phyloP scores from a whole-genome alignment of 2,329 filamentous ascomycete species.

The Diaporthe nobilis region DNA sequence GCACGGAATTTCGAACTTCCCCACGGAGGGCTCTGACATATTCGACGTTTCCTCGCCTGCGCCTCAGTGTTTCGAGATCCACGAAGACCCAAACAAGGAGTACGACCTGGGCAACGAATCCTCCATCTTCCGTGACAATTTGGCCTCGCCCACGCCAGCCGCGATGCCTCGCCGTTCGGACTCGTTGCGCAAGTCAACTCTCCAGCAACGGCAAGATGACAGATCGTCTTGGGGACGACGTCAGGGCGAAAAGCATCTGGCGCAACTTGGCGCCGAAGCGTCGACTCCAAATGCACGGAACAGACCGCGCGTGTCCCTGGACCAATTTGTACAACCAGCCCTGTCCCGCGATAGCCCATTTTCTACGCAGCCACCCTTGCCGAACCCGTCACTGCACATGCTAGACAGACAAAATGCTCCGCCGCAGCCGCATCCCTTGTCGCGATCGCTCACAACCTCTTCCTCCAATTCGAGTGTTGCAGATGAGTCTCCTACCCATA shows the following conservation, averaged over 20 bases:
- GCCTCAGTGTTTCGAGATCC: slow-evolving; percentile 63
- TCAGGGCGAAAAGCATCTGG: slow-evolving; percentile 69
- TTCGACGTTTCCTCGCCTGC: slow-evolving; percentile 73
- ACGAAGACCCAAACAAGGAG: slow-evolving; percentile 60
- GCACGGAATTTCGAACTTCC: slow-evolving; percentile 78
- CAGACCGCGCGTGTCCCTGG: slow-evolving; percentile 82
- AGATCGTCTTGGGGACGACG: slow-evolving; percentile 74
- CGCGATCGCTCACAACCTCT: slow-evolving; percentile 87
- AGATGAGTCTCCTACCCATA: slow-evolving; percentile 79
- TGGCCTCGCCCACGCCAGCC: slow-evolving; percentile 62
- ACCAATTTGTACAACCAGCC: slow-evolving; percentile 78
- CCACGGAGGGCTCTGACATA: slow-evolving; percentile 77
- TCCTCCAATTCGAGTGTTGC: slow-evolving; percentile 84
- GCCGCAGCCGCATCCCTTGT: slow-evolving; percentile 82
- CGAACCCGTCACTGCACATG: slow-evolving; percentile 67
- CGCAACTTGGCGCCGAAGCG: slow-evolving; percentile 66
- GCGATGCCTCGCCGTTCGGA: slow-evolving; percentile 78
- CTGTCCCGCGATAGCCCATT: slow-evolving; percentile 75
- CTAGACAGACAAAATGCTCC: slow-evolving; percentile 59
- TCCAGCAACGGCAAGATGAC: slow-evolving; percentile 85
- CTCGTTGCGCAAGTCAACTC: slow-evolving; percentile 86
- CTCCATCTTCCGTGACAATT: slow-evolving; percentile 55
- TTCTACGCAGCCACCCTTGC: slow-evolving; percentile 65
- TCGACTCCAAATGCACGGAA: slow-evolving; percentile 71
- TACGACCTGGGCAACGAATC: slow-evolving; percentile 65